Evolutionary conservation across 352 stramenopile species (phyloP), one percentile per base, ranked within the genome.

Genomic region (Globisporangium splendens): DNA sequence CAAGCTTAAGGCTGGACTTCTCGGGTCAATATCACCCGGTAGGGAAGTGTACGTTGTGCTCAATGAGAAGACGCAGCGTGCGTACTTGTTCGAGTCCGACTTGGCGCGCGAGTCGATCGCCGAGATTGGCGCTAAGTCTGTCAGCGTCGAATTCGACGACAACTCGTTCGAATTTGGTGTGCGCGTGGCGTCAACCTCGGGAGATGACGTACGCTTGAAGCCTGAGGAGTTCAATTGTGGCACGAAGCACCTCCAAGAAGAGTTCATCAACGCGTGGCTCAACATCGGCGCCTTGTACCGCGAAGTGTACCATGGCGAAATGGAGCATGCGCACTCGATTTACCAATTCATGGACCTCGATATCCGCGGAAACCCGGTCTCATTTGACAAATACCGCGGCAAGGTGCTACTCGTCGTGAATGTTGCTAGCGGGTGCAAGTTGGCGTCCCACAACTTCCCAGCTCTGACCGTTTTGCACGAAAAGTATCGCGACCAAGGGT

Each of bases 1-100:
- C 22, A 60, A 60, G 46, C 43, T 21, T 28, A 52, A 52, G 20
- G 13, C 24, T 7, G 54, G 54, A 2, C 2, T 60, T 6, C 46
- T 53, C 15, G 54, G 22, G 2, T 8, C 13, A 13, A 35, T 60
- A 12, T 15, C 8, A 18, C 10, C 24, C n/a, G 42, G 54, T 28
- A 60, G 43, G 54, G 42, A 60, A n/a, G 18, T 46, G 11, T 60
- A 54, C 17, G 42, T 60, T 10, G 31, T 60, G 17, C 14, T 60
- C 8, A 60, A 60, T 22, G 43, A 24, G 24, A 51, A 51, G n/a
- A 53, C 28, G 20, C 41, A 53, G 12, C 13, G 31, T 2, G 24
- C 28, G 24, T 46, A 60, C 18, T 8, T 60, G 21, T 59, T 59
- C 7, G 53, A 24, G 21, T 52, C 53, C 15, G 53, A 59, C 28